These are phyloP conservation scores for Agaricales sp. DNA, from an alignment of 1,284 basidiomycete genomes.

Conservation along the genomic window DNA sequence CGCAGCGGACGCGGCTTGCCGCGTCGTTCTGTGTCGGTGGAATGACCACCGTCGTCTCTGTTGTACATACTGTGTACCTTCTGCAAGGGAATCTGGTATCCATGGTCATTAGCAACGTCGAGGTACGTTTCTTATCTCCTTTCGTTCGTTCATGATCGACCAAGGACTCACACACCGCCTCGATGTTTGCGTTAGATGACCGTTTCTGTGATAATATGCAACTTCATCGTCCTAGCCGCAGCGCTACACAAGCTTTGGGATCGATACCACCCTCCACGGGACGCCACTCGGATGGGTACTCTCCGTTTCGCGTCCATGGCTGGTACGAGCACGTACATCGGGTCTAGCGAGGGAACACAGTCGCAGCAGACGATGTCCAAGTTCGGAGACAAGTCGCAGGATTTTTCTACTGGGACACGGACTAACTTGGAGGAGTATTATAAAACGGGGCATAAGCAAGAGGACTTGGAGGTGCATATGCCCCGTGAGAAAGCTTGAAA, in stretches of 20 bases:
- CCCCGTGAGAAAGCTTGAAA: too few species aligned
- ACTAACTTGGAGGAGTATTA: too few species aligned
- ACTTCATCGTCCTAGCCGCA: not conserved
- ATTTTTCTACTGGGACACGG: too few species aligned
- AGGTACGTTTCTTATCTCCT: not conserved
- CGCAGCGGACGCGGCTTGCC: not conserved
- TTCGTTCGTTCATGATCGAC: too few species aligned
- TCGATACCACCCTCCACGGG: not conserved
- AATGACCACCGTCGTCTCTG: not conserved
- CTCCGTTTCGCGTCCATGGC: too few species aligned
- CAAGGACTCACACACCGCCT: not conserved
- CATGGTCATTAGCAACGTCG: not conserved
- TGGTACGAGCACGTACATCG: too few species aligned
- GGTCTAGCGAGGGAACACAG: too few species aligned
- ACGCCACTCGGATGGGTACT: too few species aligned
- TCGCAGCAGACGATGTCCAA: too few species aligned
- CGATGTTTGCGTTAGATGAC: not conserved
- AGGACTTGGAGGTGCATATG: too few species aligned
- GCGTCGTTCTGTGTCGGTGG: not conserved
- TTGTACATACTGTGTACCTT: not conserved
- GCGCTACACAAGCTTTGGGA: not conserved
- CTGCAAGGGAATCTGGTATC: not conserved
- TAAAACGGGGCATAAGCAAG: too few species aligned
- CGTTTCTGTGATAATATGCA: not conserved
- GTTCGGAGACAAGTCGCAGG: too few species aligned